Conservation (phyloP, 768 basidiomycete genomes). For the Cyclocybe aegerita region DNA sequence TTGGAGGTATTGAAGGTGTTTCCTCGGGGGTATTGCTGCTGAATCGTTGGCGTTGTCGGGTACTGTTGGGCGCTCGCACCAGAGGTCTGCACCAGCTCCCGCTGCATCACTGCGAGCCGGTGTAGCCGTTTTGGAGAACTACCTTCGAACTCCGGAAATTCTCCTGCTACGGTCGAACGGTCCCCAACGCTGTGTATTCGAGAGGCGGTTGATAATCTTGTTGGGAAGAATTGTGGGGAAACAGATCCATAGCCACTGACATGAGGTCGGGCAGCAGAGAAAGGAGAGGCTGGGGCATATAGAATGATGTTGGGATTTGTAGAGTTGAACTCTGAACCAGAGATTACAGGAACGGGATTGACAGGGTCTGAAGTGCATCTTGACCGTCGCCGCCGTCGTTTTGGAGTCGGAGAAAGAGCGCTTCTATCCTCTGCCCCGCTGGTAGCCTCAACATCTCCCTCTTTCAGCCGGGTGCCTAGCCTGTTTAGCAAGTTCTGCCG, state of each 20-base stretch:
- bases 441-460: conserved; percentile 61
- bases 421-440: conserved; percentile 59
- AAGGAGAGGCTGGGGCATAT: conserved; percentile 14
- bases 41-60: too few species aligned
- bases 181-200: conserved; percentile 52
- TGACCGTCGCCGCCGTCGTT: conserved; percentile 59
- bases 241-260: conserved; percentile 45
- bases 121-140: conserved; percentile 57
- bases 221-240: conserved; percentile 57
- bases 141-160: conserved; percentile 53
- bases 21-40: too few species aligned
- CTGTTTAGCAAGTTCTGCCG: conserved; percentile 66
- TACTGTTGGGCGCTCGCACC: too few species aligned
- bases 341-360: conserved; percentile 44
- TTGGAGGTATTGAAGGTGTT: background rate
- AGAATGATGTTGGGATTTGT: conserved; percentile 61
- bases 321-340: conserved; percentile 48
- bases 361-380: conserved; percentile 43
- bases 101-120: too few species aligned
- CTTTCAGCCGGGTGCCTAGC: conserved; percentile 59
- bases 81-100: too few species aligned
- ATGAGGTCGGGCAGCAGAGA: conserved; percentile 34
- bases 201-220: conserved; percentile 60
- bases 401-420: conserved; percentile 46
- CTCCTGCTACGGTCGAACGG: conserved; percentile 52